phyloP scores from a whole-genome alignment of 2,329 filamentous ascomycete genomes.

The Onygenales sp. region DNA sequence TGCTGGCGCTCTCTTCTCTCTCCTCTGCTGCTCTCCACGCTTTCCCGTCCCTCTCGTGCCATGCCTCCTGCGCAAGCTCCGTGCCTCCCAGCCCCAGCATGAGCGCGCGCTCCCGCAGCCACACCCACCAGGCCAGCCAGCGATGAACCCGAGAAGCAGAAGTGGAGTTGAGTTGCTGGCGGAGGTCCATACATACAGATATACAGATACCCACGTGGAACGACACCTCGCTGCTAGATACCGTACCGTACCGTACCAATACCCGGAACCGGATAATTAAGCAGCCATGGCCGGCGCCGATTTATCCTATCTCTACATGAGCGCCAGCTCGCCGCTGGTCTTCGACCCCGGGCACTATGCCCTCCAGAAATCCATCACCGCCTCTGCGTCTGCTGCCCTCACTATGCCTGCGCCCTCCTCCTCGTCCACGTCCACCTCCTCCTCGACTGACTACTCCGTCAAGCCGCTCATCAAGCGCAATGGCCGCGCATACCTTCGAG shows the following conservation, averaged over 20 bases:
- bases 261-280: not conserved
- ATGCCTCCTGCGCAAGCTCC: too few relatives aligned
- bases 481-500: conserved; percentile 73
- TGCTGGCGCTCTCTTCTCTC: too few relatives aligned
- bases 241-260: not conserved
- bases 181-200: too few relatives aligned
- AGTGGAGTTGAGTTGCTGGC: too few relatives aligned
- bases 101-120: too few relatives aligned
- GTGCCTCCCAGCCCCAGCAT: too few relatives aligned
- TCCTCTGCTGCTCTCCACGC: too few relatives aligned
- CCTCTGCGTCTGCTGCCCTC: conserved; percentile 19
- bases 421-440: conserved; percentile 24
- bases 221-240: not conserved
- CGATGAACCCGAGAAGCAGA: too few relatives aligned
- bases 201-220: not conserved
- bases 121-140: too few relatives aligned
- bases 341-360: conserved; percentile 7
- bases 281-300: conserved; percentile 8
- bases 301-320: conserved; percentile 9
- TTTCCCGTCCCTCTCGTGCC: too few relatives aligned
- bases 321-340: not conserved
- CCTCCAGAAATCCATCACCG: conserved; percentile 13
- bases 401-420: conserved; percentile 21
- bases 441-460: conserved; percentile 29
- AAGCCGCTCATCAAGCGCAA: conserved; percentile 62